Base-by-base conservation (phyloP, 345 rosid genomes). In the Brassica napus region DNA sequence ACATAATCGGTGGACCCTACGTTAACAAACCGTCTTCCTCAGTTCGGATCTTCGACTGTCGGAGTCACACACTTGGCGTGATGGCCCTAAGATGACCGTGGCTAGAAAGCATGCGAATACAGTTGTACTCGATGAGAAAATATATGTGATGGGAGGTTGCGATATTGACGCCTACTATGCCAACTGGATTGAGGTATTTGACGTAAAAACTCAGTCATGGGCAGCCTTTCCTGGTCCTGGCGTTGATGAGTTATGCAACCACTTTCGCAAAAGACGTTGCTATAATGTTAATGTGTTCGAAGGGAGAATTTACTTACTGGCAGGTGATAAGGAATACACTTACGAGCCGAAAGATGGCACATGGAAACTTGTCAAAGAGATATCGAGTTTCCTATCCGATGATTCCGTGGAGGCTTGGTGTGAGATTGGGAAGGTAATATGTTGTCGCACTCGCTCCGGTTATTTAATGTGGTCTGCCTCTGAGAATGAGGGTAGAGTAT, bases 31-130 rank as follows among this genome's bases (percentile, higher is more conserved):
- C 65, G 21, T 23, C 89, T 26, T 15, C 88, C n/a, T 85, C 77
- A 59, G 90, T 89, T 15, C 85, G 94, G 89, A 71, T 82, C 15
- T 82, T 92, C 15, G 94, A 92, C 42, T 90, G 94, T 86, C 49
- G 49, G 11, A 69, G 78, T 71, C 83, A 87, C 87, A 87, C 87
- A 75, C 77, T 4, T 92, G 96, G 96, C 81, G 82, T 66, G 52
- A 77, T n/a, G 83, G 75, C 26, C 88, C 93, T 9, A 76, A 18
- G 59, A 90, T 90, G 95, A 84, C 72, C 1, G 75, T 89, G 28
- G 66, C 66, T 28, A 14, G 65, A 15, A 2, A 61, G 15, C 1
- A 58, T 2, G 30, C 63, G 0, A 0, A 3, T 1, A 9, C 2
- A 3, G 31, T 58, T 58, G 10, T 58, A 0, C 63, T 58, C 31